Conservation (phyloP, 805 yeast genomes). For the Myxozyma mucilagina region DNA sequence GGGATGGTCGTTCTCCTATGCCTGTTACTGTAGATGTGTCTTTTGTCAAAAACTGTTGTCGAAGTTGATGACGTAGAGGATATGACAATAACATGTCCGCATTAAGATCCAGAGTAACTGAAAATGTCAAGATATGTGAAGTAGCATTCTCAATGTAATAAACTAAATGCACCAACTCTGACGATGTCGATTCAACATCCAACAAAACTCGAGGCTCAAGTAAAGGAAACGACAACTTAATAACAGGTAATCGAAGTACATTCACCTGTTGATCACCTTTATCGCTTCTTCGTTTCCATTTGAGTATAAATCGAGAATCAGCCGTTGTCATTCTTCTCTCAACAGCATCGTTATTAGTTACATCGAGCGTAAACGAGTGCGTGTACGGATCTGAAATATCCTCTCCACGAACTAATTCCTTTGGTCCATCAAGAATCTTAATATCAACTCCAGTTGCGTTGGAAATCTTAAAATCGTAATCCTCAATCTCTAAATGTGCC, state of each 20-base stretch:
- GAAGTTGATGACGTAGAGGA: constrained; percentile 28
- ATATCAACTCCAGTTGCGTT: constrained; percentile 31
- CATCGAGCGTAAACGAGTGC: constrained; percentile 32
- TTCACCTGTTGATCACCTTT: constrained; percentile 9
- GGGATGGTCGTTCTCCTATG: constrained; percentile 5
- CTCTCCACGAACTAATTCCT: not conserved
- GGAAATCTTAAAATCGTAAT: constrained; percentile 31
- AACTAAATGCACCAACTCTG: constrained; percentile 40
- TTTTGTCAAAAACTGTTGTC: constrained; percentile 20
- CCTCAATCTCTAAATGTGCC: constrained; percentile 32
- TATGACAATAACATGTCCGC: constrained; percentile 34
- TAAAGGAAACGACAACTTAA: constrained; percentile 60
- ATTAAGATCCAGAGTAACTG: constrained; percentile 48
- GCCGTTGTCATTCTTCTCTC: constrained; percentile 31
- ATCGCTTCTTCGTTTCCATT: constrained; percentile 38
- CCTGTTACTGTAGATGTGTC: constrained; percentile 7
- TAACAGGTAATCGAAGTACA: constrained; percentile 39
- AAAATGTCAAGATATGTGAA: constrained; percentile 62
- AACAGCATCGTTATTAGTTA: constrained; percentile 23
- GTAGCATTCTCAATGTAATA: constrained; percentile 77
- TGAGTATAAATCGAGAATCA: constrained; percentile 36
- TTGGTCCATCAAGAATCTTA: constrained; percentile 4
- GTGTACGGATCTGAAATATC: constrained; percentile 25
- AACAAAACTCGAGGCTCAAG: constrained; percentile 70
- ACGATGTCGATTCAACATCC: constrained; percentile 33